A percentile compares a stretch with the other conserved stretches of the same genome.
phyloP scores from a whole-genome alignment of 257 asterid genomes.

The Nicotiana otophora region DNA sequence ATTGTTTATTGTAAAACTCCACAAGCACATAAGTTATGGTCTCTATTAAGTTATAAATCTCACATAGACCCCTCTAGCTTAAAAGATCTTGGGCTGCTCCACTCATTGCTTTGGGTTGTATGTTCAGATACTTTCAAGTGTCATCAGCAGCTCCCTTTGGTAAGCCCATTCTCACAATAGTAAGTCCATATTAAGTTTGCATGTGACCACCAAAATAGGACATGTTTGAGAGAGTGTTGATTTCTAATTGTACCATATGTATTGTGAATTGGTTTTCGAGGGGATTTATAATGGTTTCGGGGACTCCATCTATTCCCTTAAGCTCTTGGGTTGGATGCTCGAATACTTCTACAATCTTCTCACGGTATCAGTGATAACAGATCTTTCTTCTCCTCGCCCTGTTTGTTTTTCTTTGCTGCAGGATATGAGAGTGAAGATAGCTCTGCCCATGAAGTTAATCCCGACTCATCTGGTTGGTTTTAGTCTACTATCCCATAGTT shows the following conservation, averaged over 20 bases:
- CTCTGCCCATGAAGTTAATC: slow-evolving; percentile 71
- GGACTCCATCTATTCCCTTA: background rate
- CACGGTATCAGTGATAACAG: background rate
- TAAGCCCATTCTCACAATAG: background rate
- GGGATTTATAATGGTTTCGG: background rate
- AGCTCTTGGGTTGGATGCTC: background rate
- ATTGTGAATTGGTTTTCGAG: background rate
- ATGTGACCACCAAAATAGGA: background rate
- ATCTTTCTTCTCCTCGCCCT: background rate
- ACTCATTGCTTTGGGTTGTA: background rate
- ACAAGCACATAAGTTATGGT: background rate
- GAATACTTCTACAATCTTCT: background rate
- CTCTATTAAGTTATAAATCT: background rate
- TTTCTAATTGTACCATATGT: background rate
- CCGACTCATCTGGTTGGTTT: slow-evolving; percentile 73
- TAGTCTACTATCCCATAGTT: background rate
- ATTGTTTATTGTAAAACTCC: background rate
- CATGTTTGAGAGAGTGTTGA: background rate
- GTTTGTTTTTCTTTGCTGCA: slow-evolving; percentile 24
- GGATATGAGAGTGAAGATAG: slow-evolving; percentile 94
- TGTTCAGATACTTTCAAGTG: background rate
- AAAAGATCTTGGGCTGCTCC: background rate
- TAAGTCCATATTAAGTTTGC: background rate
- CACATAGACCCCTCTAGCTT: background rate
- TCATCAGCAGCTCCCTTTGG: background rate